Evolutionary conservation across 2,329 filamentous ascomycete genomes (phyloP), one percentile per base, ranked within the genome.

Genomic region (Pseudogymnoascus sp.): DNA sequence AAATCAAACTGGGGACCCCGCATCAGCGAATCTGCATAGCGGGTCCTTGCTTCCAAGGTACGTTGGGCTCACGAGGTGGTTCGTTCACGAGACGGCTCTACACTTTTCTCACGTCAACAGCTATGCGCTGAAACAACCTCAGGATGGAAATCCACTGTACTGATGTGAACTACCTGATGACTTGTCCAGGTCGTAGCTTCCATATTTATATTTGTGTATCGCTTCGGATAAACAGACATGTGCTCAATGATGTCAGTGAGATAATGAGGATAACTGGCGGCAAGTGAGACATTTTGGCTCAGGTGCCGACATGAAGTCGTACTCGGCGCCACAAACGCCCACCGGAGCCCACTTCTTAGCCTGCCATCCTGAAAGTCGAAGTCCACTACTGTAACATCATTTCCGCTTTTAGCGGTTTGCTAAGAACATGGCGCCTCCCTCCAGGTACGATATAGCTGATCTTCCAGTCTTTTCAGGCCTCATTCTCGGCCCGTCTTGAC

Each of bases 251-350:
- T 55, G 48, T 33, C 9, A 33, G 29, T 33, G 48, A 21, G 48
- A 12, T 21, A 55, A 55, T 55, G 29, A 29, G 48, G 44, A 55
- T 10, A 55, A 55, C 21, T 35, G 9, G 48, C 48, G 5, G 29
- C 29, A 55, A 55, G 29, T 55, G 48, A 55, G 29, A 55, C 48
- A 55, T 55, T 55, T 55, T 55, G 48, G 48, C 48, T 55, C 48
- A 55, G 48, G 29, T 55, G 48, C 48, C 48, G 48, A 33, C 48
- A 21, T 33, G 29, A 21, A 33, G 29, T 33, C 48, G 48, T 6
- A 55, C 48, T 55, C 29, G 48, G 21, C 48, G 29, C 48, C 48
- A 55, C n/a, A 55, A 13, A 33, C 29, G 1, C 9, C 44, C 27
- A 51, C 44, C 4, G 44, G n/a, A 51, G 25, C 44, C 44, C 29